Conservation (phyloP, 805 yeast species). For the Lachancea quebecensis region DNA sequence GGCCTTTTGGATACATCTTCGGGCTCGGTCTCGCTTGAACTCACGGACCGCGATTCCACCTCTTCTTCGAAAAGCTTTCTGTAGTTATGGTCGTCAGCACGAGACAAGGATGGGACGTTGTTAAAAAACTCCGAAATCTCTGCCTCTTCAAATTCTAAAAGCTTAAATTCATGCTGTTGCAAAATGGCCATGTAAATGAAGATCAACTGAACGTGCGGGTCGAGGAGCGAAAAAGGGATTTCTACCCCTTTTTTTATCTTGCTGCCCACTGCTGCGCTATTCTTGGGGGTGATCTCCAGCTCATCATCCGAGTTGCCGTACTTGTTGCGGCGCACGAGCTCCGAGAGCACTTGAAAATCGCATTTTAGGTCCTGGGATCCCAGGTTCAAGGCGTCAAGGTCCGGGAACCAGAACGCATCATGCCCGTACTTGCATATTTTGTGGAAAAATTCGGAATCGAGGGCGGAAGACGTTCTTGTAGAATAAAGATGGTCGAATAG, state of each 20-base stretch:
- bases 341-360: conserved; percentile 28
- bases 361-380: conserved; percentile 21
- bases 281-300: conserved; percentile 4
- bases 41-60: conserved; percentile 4
- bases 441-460: conserved; percentile 5
- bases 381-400: conserved; percentile 23
- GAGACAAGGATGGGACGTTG: conserved; percentile 35
- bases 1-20: conserved; percentile 13
- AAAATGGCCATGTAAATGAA: conserved; percentile 73
- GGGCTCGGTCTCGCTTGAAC: conserved; percentile 10
- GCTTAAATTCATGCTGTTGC: conserved; percentile 68
- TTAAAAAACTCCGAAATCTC: conserved; percentile 77
- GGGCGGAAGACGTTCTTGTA: conserved; percentile 3
- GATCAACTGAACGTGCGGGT: conserved; percentile 69
- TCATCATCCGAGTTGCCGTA: conserved; percentile 12
- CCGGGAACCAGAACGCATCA: conserved; percentile 35
- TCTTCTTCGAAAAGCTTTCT: conserved; percentile 19
- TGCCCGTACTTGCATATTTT: conserved; percentile 14
- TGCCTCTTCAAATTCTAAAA: conserved; percentile 82
- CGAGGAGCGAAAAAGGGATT: conserved; percentile 43
- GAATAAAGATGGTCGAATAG: conserved; percentile 27
- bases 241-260: conserved; percentile 4
- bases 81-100: conserved; percentile 28
- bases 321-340: conserved; percentile 23
- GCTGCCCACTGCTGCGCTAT: conserved; percentile 5